Base-by-base conservation (phyloP, 306 rosid species). In the Alnus glutinosa region DNA sequence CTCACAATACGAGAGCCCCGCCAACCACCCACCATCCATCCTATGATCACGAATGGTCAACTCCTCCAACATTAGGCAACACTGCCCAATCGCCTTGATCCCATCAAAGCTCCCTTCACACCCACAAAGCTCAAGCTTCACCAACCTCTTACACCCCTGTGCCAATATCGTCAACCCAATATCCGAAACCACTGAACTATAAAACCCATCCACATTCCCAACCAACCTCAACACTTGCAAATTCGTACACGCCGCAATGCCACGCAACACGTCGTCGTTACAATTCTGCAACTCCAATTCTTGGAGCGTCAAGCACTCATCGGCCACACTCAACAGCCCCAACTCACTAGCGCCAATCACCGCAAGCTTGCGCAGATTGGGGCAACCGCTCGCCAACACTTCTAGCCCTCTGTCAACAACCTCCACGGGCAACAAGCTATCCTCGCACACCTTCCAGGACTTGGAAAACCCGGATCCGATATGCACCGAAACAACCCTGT, bases 71-170 rank as follows among this genome's bases (percentile, higher is more conserved):
- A 94, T 94, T 57, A 83, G 89, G 78, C 98, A 94, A 54, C 98
- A 94, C 78, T 85, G 86, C 67, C 97, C 98, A 55, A 94, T 88
- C 1, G 98, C 97, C 80, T 94, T 94, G 39, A 94, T 77, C 81
- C 98, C 97, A 75, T 91, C 98, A 42, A 87, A 94, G 76, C 98
- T 89, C 28, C 98, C 98, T 70, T 94, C 96, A 62, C 97, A 94
- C 6, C 96, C 97, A 52, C 71, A 55, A 6, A 94, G 97, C 84
- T 94, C 97, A 50, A 94, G 90, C 86, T 89, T 94, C 81, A 94
- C 96, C 73, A 94, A 9, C 81, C 96, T 87, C 78, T 79, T 85
- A 77, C 98, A 94, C 76, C 98, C 98, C 66, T 89, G 97, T 8
- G 98, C 98, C 50, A 94, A 78, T 81, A 94, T 89, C 11, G 97